Evolutionary conservation across 2,329 filamentous ascomycete genomes (phyloP), one percentile per base, ranked within the genome.

Genomic region (Talaromyces sp.): DNA sequence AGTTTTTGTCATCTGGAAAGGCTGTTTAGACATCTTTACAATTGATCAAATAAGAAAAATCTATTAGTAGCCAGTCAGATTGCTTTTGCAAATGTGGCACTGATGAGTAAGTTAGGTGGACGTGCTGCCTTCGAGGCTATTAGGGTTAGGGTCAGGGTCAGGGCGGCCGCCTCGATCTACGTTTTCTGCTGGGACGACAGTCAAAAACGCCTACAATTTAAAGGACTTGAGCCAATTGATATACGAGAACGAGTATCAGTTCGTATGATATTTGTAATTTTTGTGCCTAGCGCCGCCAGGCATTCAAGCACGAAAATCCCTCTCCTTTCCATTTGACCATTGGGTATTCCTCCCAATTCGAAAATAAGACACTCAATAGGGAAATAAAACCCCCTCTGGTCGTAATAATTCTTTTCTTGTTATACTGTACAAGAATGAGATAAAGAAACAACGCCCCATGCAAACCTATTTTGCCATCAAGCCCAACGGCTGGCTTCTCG

Each of bases 401-500:
- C 3, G 32, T 6, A n/a, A 38, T 14, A 38, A 38, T n/a, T 38
- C 5, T n/a, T 38, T 38, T 38, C 6, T 8, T 11, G 12, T 24
- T 46, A 46, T 46, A 46, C 21, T n/a, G 19, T 46, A 46, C 43
- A 46, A 24, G 43, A 46, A 46, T 11, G 11, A 46, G 43, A 24
- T 11, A 46, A 3, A 51, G n/a, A 51, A 51, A 51, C 10, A 24
- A 27, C 12, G 26, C 48, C 26, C 24, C 48, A n/a, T 38, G 35
- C 17, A 38, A 38, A 38, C 0, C 10, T 12, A 17, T 51, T 12
- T 51, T 24, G 21, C 14, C 7, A 29, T 26, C 29, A 71, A 26
- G 63, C 62, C 72, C 72, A 74, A 24, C 72, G 64, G 50, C 66
- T 66, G 1, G 72, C 72, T 63, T 76, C 74, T 38, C 75, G 67